Evolutionary conservation across 1,284 basidiomycete genomes (phyloP), one percentile per base, ranked within the genome.

Genomic region (Moesziomyces parantarcticus): DNA sequence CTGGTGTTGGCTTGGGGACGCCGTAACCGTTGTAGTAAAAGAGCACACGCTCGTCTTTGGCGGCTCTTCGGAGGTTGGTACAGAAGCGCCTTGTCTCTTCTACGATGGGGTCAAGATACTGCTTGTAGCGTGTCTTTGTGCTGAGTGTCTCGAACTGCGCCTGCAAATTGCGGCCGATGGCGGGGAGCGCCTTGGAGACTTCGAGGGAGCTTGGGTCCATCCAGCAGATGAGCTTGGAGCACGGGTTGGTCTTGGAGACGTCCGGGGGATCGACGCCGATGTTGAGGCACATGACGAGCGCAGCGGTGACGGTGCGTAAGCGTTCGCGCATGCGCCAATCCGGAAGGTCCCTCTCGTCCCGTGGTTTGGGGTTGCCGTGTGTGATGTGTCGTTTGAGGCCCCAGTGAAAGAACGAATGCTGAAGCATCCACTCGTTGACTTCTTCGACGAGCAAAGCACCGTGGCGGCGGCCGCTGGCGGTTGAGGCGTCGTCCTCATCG

Each of bases 1-100:
- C 95, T 0, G 92, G 88, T 0, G 97, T 99, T 3, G 96, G 97
- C 80, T 94, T 96, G 1, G 97, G 96, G 16, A 99, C 96, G 34
- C 96, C 96, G 75, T 97, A 97, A 3, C 96, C 97, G 79, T 99
- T 99, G 87, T 99, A 99, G 85, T 99, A 95, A 85, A 98, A 97
- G 39, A 98, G 87, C 13, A 94, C 91, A 2, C 97, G 91, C 81
- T 99, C 97, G 53, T 96, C 92, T 82, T 94, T 93, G 3, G 96
- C 94, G 54, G 91, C 90, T 80, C 92, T 92, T 57, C 96, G 90
- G 52, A 97, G 85, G 36, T 89, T 90, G 61, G 91, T 88, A 83
- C 94, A 97, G 80, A 94, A 93, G 58, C 92, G 91, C 81, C 93
- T 92, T 44, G 96, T 88, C 79, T 99, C 96, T 80, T 98, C 95